Conservation (phyloP, 108 stramenopile genomes). For the Nannochloropsis gaditana region DNA sequence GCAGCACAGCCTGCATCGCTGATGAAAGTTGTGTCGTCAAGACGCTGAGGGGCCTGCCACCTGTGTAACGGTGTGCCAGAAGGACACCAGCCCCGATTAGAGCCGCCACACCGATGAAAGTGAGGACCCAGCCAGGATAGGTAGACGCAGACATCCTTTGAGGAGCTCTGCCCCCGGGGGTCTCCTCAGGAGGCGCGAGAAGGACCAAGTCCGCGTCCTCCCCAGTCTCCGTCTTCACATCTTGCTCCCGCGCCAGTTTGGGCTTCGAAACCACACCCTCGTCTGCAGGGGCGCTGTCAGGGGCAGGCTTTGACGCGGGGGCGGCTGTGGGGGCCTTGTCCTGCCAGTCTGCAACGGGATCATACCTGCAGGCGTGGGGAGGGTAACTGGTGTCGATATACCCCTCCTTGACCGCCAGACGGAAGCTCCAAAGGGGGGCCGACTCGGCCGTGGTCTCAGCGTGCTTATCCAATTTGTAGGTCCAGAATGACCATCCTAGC, state of each 20-base stretch:
- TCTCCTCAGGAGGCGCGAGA: not conserved
- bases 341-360: not conserved
- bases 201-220: not conserved
- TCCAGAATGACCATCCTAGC: conserved; percentile 54
- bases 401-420: conserved; percentile 42
- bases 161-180: not conserved
- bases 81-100: not conserved
- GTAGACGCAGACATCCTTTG: too few species aligned
- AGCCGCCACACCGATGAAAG: not conserved
- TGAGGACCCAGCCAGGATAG: too few species aligned
- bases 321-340: not conserved
- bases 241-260: not conserved
- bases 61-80: not conserved
- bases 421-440: conserved; percentile 50
- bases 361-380: not conserved
- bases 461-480: conserved; percentile 52
- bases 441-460: conserved; percentile 46
- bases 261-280: not conserved
- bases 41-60: not conserved
- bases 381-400: conserved; percentile 48
- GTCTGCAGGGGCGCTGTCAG: not conserved
- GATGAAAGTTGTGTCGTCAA: not conserved
- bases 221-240: not conserved
- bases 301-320: not conserved
- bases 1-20: not conserved